Percentiles rank a stretch among this genome's conserved stretches.
Evolutionary conservation across 345 rosid species (phyloP).

Genomic region (Hypericum perforatum): DNA sequence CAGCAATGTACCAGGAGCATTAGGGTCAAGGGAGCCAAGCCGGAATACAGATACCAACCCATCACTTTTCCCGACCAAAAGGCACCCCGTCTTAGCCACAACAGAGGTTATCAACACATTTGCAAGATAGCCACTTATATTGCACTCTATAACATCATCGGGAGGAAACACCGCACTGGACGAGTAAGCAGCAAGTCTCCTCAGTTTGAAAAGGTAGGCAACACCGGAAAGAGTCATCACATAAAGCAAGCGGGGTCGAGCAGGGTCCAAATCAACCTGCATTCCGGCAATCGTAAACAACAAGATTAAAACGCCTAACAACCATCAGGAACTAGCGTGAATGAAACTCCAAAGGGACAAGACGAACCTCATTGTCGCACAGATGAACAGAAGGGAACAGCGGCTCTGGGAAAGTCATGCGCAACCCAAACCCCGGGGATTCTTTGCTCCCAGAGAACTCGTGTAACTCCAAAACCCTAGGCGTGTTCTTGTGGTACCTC

Average conservation of each 20-base stretch:
- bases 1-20: conserved; percentile 41
- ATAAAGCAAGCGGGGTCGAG: conserved; percentile 38
- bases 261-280: conserved; percentile 9
- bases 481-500: conserved; percentile 41
- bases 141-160: conserved; percentile 37
- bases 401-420: conserved; percentile 43
- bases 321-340: neutral
- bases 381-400: conserved; percentile 68
- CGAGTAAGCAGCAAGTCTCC: conserved; percentile 28
- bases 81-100: conserved; percentile 45
- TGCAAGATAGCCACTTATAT: conserved; percentile 31
- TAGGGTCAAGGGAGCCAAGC: conserved; percentile 35
- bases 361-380: conserved; percentile 34
- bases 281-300: neutral
- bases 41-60: conserved; percentile 59
- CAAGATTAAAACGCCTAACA: too few species aligned
- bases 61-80: conserved; percentile 55
- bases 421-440: conserved; percentile 46
- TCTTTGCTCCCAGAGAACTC: conserved; percentile 42
- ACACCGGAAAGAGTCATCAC: conserved; percentile 55
- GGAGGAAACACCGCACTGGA: conserved; percentile 37
- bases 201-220: conserved; percentile 47
- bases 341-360: neutral
- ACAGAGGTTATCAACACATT: conserved; percentile 36
- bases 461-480: conserved; percentile 50